These are phyloP conservation scores for Leccinum barrowsii DNA, from an alignment of 768 basidiomycete species.

Conservation along the genomic window DNA sequence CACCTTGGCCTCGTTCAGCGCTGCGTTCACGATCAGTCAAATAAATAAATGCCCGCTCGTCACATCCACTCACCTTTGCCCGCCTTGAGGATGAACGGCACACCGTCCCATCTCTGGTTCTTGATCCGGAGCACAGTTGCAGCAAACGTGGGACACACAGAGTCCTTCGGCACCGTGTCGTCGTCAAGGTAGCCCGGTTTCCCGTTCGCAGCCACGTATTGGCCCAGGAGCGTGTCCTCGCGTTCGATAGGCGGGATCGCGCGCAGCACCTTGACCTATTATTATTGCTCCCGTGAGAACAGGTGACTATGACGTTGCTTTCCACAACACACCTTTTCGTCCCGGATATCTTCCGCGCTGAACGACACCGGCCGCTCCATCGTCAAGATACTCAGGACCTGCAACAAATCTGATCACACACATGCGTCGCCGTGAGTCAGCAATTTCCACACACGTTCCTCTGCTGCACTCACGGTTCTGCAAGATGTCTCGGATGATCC, in stretches of 20 bases:
- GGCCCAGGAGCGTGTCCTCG: constrained; percentile 85
- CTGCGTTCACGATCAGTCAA: constrained; percentile 38
- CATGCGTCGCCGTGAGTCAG: constrained; percentile 15
- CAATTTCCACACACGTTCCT: constrained; percentile 4
- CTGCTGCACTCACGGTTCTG: constrained; percentile 83
- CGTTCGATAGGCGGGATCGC: constrained; percentile 78
- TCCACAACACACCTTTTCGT: constrained; percentile 77
- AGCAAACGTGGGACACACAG: constrained; percentile 92
- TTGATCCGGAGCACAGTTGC: constrained; percentile 88
- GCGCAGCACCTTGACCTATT: constrained; percentile 92
- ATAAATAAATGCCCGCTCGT: constrained; percentile 7
- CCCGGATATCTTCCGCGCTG: constrained; percentile 93
- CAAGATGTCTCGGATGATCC: constrained; percentile 95
- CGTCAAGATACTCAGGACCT: constrained; percentile 90
- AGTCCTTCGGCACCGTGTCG: constrained; percentile 88
- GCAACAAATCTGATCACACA: constrained; percentile 69
- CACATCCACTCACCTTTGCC: constrained; percentile 75
- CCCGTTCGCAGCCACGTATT: constrained; percentile 83
- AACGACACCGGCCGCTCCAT: constrained; percentile 99
- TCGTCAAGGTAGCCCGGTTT: constrained; percentile 99
- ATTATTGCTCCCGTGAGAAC: constrained; percentile 15
- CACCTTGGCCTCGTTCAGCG: constrained; percentile 97
- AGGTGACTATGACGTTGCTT: background rate
- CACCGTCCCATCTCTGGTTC: constrained; percentile 97
- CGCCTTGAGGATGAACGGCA: constrained; percentile 97